Conservation (phyloP, 192 early-diverging fungal genomes). For the Kappamyces sp. region DNA sequence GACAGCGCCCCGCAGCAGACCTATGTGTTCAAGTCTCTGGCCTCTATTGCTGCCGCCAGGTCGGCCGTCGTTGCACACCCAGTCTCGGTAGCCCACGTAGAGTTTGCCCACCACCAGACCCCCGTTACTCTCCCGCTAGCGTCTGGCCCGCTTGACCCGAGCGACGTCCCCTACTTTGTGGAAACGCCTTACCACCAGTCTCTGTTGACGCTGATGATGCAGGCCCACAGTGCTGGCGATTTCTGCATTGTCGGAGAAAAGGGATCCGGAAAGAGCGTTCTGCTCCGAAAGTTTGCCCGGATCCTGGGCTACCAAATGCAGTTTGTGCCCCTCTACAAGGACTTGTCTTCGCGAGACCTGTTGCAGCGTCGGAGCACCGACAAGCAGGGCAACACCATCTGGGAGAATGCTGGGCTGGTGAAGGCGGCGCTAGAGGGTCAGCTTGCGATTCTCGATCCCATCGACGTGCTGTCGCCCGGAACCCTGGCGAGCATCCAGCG, state of each 20-base stretch:
- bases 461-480: conserved; percentile 65
- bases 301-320: conserved; percentile 58
- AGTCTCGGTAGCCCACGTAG: neutral
- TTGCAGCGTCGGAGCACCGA: conserved; percentile 70
- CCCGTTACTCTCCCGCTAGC: neutral
- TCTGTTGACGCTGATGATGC: conserved; percentile 9
- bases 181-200: neutral
- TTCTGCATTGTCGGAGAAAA: conserved; percentile 69
- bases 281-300: conserved; percentile 55
- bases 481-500: conserved; percentile 63
- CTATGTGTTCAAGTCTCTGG: neutral
- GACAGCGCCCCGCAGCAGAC: neutral
- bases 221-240: conserved; percentile 29
- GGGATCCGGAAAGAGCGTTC: conserved; percentile 66
- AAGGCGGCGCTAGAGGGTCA: conserved; percentile 65
- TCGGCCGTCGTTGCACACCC: too few relatives aligned
- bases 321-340: conserved; percentile 68
- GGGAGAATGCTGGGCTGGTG: conserved; percentile 68
- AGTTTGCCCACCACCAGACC: neutral
- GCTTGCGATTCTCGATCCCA: conserved; percentile 69
- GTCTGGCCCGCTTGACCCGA: neutral
- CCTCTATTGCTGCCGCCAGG: too few relatives aligned
- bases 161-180: neutral
- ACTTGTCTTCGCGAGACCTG: conserved; percentile 76
- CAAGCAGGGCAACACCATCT: conserved; percentile 63